These are phyloP conservation scores for Pythium brassicae DNA, from an alignment of 352 stramenopile species.

Conservation along the genomic window DNA sequence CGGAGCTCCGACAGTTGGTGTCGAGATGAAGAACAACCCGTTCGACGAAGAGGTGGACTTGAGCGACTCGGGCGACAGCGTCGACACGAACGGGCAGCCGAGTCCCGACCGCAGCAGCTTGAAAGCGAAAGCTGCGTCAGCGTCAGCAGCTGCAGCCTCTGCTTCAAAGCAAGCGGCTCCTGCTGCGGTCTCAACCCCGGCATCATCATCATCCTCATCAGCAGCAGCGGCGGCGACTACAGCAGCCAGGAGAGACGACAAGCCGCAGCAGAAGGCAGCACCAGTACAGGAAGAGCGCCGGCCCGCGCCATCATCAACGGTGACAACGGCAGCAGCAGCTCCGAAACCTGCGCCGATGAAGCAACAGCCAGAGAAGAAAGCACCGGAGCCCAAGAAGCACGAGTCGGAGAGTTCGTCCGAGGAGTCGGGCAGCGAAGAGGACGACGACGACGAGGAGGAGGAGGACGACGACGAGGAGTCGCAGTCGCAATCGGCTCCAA, in stretches of 20 bases:
- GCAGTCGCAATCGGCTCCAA: slow-evolving; percentile 17
- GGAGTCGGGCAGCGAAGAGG: slow-evolving; percentile 58
- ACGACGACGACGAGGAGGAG: slow-evolving; percentile 63
- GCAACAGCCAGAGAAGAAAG: slow-evolving; percentile 38
- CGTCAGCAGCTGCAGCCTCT: slow-evolving; percentile 1
- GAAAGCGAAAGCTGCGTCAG: slow-evolving; percentile 23
- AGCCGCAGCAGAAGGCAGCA: slow-evolving; percentile 13
- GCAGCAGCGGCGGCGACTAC: neutral
- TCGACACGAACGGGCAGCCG: slow-evolving; percentile 76
- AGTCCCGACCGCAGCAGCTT: slow-evolving; percentile 51
- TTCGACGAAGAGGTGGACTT: slow-evolving; percentile 87
- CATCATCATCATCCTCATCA: neutral
- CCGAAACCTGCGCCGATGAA: slow-evolving; percentile 22
- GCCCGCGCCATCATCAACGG: neutral
- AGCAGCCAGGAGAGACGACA: slow-evolving; percentile 19
- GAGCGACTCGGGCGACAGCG: slow-evolving; percentile 80
- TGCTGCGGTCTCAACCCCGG: neutral
- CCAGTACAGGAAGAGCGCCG: slow-evolving; percentile 13
- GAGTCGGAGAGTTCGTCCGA: slow-evolving; percentile 69
- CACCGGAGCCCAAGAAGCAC: slow-evolving; percentile 43
- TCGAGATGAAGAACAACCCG: slow-evolving; percentile 78
- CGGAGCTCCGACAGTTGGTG: slow-evolving; percentile 15
- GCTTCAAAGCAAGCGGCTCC: slow-evolving; percentile 8
- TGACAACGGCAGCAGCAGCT: slow-evolving; percentile 9
- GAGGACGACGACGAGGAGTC: slow-evolving; percentile 45